Evolutionary conservation across 1,139 yeast genomes (phyloP), one percentile per base, ranked within the genome.

Genomic region (Schwanniomyces etchellsii): DNA sequence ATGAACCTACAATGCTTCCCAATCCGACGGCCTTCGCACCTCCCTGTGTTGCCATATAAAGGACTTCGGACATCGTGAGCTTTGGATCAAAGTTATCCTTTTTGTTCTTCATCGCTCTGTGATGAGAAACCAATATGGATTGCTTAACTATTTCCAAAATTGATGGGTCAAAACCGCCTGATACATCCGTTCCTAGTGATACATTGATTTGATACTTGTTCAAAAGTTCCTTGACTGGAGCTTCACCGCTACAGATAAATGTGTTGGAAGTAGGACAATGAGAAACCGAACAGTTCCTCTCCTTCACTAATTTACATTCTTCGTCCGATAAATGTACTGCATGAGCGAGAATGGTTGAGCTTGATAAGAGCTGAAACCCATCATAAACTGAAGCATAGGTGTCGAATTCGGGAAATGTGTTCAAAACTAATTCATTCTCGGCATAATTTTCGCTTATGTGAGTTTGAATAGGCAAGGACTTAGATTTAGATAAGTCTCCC

Each of bases 241-340:
- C 93, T 52, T 86, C 93, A 9, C 98, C 98, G 14, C 95, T 81
- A 1, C 95, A 79, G 36, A 91, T 71, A 16, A 94, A 79, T 1
- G 95, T 78, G 51, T 91, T 91, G 22, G 95, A 83, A 10, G 89
- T 76, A 4, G 98, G 98, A 55, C 98, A 91, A 57, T 91, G 98
- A 5, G 95, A 76, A 13, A 91, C 73, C 11, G 96, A 94, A 20
- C 88, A 64, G 5, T 73, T 60, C 18, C 72, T 67, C 7, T 48
- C 40, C 40, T 66, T 67, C 31, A 91, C 63, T 15, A 81, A 41
- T 14, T 67, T 58, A 30, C 79, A 65, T 52, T 91, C 98, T 3
- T 66, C 66, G 2, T 73, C 74, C 1, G 75, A 47, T 34, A 91
- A 60, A 48, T 89, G 95, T 26, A 91, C 67, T 20, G 93, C 94